Evolutionary conservation across 1,284 basidiomycete genomes (phyloP).

Genomic region (Moesziomyces sp.): DNA sequence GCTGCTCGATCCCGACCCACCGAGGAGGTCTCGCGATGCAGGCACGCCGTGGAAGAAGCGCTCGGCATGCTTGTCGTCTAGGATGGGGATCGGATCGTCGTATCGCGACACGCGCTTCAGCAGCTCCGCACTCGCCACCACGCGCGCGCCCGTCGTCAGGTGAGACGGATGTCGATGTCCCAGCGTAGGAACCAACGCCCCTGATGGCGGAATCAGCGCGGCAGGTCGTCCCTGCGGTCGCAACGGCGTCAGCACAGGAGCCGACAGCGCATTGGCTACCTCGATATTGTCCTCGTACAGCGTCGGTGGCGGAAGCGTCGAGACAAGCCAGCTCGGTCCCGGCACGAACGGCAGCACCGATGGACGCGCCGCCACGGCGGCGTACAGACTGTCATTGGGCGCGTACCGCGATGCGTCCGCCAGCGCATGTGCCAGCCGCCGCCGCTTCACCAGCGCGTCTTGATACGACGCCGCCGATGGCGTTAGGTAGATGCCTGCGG

Average conservation of each 20-base stretch:
- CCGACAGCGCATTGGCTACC: constrained; percentile 49
- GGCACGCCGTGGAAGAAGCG: constrained; percentile 64
- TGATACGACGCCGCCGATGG: constrained; percentile 47
- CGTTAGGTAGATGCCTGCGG: constrained; percentile 50
- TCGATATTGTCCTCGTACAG: constrained; percentile 50
- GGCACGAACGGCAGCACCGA: constrained; percentile 52
- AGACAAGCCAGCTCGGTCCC: constrained; percentile 60
- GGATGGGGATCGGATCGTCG: constrained; percentile 56
- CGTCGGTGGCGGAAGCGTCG: constrained; percentile 51
- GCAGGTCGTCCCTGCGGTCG: constrained; percentile 60
- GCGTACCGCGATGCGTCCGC: constrained; percentile 57
- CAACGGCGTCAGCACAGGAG: constrained; percentile 57
- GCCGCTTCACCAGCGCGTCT: constrained; percentile 50
- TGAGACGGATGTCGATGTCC: constrained; percentile 56
- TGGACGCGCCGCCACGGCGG: constrained; percentile 53
- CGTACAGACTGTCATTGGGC: constrained; percentile 62
- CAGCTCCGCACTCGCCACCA: constrained; percentile 48
- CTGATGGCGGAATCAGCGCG: constrained; percentile 52
- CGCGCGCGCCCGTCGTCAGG: constrained; percentile 51
- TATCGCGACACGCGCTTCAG: constrained; percentile 55
- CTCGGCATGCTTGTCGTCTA: constrained; percentile 64
- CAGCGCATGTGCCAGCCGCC: constrained; percentile 54
- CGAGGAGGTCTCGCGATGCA: constrained; percentile 56
- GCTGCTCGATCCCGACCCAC: constrained; percentile 50
- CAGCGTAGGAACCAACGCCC: constrained; percentile 52